phyloP scores from a whole-genome alignment of 2,329 filamentous ascomycete species.

The Chrysoporthe deuterocubensis region DNA sequence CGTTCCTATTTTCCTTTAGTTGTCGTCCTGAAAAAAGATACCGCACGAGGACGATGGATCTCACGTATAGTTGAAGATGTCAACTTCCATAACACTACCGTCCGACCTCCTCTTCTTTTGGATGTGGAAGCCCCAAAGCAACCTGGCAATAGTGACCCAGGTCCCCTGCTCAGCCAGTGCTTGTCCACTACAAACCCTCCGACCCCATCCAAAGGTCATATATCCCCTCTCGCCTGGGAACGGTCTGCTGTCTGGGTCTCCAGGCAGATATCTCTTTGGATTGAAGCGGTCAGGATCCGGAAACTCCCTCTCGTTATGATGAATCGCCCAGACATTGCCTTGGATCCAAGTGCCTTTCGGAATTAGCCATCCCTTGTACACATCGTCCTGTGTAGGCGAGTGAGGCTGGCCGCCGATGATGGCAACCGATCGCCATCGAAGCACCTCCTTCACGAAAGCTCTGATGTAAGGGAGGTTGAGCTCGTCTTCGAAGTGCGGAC shows the following conservation, averaged over 20 bases:
- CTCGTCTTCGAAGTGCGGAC: constrained; percentile 53
- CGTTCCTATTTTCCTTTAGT: constrained; percentile 46
- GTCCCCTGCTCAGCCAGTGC: constrained; percentile 63
- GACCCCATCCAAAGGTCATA: constrained; percentile 62
- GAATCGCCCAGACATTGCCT: constrained; percentile 55
- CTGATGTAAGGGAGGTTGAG: constrained; percentile 55
- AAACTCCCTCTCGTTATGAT: constrained; percentile 51
- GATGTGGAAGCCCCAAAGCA: constrained; percentile 63
- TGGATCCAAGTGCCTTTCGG: constrained; percentile 55
- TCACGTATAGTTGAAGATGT: constrained; percentile 61
- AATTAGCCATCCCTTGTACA: constrained; percentile 53
- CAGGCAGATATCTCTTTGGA: constrained; percentile 46
- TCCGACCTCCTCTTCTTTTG: constrained; percentile 41
- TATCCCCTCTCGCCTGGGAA: constrained; percentile 55
- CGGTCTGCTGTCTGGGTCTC: constrained; percentile 43
- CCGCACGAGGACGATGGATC: constrained; percentile 32
- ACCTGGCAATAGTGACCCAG: constrained; percentile 59
- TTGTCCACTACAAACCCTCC: constrained; percentile 57
- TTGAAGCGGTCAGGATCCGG: constrained; percentile 51
- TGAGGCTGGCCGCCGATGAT: constrained; percentile 57
- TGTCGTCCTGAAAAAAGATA: not conserved
- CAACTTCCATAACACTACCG: constrained; percentile 54
- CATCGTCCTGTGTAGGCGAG: constrained; percentile 50
- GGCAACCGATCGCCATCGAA: constrained; percentile 59
- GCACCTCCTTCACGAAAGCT: constrained; percentile 58